Conservation (phyloP, 192 early-diverging fungal genomes). For the Linnemannia elongata region DNA sequence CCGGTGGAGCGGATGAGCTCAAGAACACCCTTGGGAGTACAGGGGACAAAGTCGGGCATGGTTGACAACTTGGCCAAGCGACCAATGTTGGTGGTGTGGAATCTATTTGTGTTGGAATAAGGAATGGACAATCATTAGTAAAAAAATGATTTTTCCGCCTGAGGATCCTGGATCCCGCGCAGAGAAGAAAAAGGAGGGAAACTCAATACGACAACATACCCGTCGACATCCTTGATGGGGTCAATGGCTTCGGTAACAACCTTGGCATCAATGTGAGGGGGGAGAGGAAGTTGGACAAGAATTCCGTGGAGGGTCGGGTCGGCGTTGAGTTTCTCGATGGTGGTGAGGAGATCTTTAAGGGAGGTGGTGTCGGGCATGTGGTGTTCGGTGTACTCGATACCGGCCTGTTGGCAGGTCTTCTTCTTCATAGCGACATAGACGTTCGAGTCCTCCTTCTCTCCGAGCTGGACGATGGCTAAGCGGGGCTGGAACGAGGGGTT, state of each 20-base stretch:
- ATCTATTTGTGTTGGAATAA: slow-evolving; percentile 60
- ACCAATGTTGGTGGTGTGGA: slow-evolving; percentile 96
- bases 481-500: slow-evolving; percentile 85
- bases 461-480: slow-evolving; percentile 93
- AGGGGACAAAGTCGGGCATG: slow-evolving; percentile 90
- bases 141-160: not conserved
- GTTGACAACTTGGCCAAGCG: slow-evolving; percentile 85
- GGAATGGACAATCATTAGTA: too few species aligned
- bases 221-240: slow-evolving; percentile 96
- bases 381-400: slow-evolving; percentile 32
- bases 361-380: slow-evolving; percentile 36
- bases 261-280: slow-evolving; percentile 85
- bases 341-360: slow-evolving; percentile 68
- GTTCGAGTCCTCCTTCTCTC: slow-evolving; percentile 92
- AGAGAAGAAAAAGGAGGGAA: not conserved
- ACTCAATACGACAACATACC: slow-evolving; percentile 61
- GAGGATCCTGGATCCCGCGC: not conserved
- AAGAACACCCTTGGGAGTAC: slow-evolving; percentile 96
- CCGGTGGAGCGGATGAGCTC: slow-evolving; percentile 82
- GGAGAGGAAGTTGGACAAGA: slow-evolving; percentile 95
- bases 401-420: slow-evolving; percentile 87
- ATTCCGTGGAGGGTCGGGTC: slow-evolving; percentile 92
- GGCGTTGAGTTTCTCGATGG: slow-evolving; percentile 81
- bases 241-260: slow-evolving; percentile 89
- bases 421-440: slow-evolving; percentile 95